Base-by-base conservation (phyloP, 2,329 filamentous ascomycete species). In the Colletotrichum plurivorum region DNA sequence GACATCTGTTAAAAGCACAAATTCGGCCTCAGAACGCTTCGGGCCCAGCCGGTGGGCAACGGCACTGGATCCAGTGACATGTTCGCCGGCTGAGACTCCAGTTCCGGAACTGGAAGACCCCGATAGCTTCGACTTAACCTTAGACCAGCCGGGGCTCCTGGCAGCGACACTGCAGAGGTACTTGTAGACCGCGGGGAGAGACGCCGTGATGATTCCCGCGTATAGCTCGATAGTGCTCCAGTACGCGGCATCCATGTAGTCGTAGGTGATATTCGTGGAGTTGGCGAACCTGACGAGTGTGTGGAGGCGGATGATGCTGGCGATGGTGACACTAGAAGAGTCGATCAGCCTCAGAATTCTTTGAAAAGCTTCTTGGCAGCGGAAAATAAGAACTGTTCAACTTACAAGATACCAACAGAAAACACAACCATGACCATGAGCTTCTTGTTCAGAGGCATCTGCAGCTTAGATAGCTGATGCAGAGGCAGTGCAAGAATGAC, bases 321-420 rank as follows among this genome's bases (percentile, higher is more conserved):
- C 65, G 13, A 63, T 56, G 0, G 64, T 67, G 31, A 67, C 64
- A 2, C 63, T 67, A 5, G 2, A 31, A 2, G n/a, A 15, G 7
- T 2, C 18, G 10, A 18, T 49, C 6, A 43, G 41, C 41, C 41
- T 36, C 31, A 9, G 31, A 10, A 36, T 36, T 10, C 31, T 36
- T 10, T 36, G 3, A 10, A 8, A 36, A 36, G 31, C 31, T n/a
- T 43, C 13, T 13, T 16, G 41, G 2, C 2, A n/a, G 5, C 10
- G 41, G 12, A 15, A 43, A n/a, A 43, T 2, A 27, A 39, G 25
- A 9, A 9, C 6, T 4, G 48, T 0, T 13, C 0, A 12, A 62
- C 70, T 55, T 67, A 76, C 73, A 75, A 51, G 3, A 73, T 51
- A 39, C 74, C 74, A 1, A 73, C 60, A 2, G 70, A 71, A 5